Evolutionary conservation across 805 yeast genomes (phyloP).

Genomic region (Kuraishia molischiana): DNA sequence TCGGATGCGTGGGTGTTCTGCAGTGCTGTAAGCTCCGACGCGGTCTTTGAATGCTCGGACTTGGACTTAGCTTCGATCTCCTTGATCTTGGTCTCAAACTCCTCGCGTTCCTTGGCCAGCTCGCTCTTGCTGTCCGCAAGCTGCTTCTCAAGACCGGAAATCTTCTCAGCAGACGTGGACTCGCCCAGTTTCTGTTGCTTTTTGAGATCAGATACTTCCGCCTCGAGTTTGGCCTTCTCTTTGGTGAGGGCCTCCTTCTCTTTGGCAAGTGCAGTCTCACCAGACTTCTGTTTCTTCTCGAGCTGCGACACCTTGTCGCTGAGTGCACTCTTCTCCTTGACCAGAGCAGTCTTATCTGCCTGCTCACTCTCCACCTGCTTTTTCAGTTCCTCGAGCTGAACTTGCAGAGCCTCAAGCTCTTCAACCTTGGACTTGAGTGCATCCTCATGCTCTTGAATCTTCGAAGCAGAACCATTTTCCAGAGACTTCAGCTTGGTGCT

Average conservation of each 20-base stretch:
- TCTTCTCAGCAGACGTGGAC: neutral
- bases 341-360: neutral
- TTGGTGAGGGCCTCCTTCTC: neutral
- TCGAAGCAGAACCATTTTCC: constrained; percentile 2
- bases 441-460: constrained; percentile 1
- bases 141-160: neutral
- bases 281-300: neutral
- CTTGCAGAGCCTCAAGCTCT: constrained; percentile 2
- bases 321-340: constrained; percentile 3
- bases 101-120: constrained; percentile 7
- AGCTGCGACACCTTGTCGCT: constrained; percentile 6
- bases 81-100: neutral
- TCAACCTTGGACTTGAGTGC: constrained; percentile 4
- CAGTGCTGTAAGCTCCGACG: no score
- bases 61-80: neutral
- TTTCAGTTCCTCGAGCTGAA: constrained; percentile 1
- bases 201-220: no score
- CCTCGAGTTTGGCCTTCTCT: neutral
- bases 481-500: constrained; percentile 1
- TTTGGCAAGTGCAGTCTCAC: neutral
- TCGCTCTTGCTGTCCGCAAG: constrained; percentile 1
- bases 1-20: no score
- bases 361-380: neutral
- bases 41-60: neutral
- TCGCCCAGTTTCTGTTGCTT: no score